These are phyloP conservation scores for Cladosporium austrohemisphaericum DNA, from an alignment of 2,329 filamentous ascomycete species.

Conservation along the genomic window DNA sequence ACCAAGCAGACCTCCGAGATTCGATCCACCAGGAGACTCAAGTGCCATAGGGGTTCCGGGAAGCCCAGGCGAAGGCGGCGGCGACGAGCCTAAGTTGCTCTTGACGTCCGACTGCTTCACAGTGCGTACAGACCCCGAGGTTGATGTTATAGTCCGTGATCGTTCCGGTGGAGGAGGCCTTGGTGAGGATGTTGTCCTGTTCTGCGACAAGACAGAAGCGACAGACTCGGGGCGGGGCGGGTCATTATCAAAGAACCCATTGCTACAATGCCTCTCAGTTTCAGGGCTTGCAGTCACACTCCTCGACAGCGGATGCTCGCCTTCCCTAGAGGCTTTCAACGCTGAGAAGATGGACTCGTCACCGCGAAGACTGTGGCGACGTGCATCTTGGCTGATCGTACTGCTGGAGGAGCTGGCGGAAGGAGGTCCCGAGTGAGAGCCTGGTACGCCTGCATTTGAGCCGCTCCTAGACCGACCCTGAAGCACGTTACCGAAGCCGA, in stretches of 20 bases:
- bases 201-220: background rate
- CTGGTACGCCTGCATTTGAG: conserved; percentile 38
- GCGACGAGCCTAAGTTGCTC: conserved; percentile 27
- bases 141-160: conserved; percentile 40
- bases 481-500: conserved; percentile 37
- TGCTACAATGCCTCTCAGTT: conserved; percentile 18
- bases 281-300: conserved; percentile 70
- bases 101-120: conserved; percentile 41
- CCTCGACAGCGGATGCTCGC: conserved; percentile 70
- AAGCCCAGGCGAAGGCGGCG: conserved; percentile 40
- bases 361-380: conserved; percentile 56
- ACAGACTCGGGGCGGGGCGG: conserved; percentile 13
- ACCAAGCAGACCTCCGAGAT: conserved; percentile 44
- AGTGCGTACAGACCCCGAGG: conserved; percentile 43
- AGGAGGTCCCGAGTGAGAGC: conserved; percentile 51
- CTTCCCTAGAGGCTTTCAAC: conserved; percentile 48
- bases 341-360: conserved; percentile 55
- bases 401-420: conserved; percentile 52
- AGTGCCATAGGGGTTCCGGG: conserved; percentile 43
- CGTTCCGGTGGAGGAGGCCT: conserved; percentile 35
- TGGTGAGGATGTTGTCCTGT: conserved; percentile 19
- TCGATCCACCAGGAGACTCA: conserved; percentile 41
- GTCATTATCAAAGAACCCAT: conserved; percentile 21
- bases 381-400: conserved; percentile 52
- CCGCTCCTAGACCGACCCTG: conserved; percentile 44